Percentiles rank a stretch among this genome's conserved stretches.
These are phyloP conservation scores for Emericellopsis terricola DNA, from an alignment of 495 filamentous ascomycete species.

Conservation along the genomic window DNA sequence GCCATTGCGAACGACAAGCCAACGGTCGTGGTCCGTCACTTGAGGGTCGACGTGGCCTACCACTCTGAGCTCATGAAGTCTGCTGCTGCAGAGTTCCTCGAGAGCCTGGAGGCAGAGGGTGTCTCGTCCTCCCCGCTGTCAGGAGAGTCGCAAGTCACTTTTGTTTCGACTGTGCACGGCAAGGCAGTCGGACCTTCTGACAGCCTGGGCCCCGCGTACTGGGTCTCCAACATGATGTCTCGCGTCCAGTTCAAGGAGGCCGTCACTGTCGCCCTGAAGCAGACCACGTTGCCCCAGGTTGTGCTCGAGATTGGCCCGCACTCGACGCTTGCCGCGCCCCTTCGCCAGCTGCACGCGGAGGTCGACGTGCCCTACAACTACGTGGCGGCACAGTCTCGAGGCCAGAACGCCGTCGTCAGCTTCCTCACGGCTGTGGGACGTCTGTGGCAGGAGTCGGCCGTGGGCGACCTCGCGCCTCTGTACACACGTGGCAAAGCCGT, in stretches of 20 bases:
- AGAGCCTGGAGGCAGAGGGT: slow-evolving; percentile 7
- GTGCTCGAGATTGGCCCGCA: slow-evolving; percentile 31
- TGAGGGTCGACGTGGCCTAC: slow-evolving; percentile 26
- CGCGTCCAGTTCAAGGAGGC: slow-evolving; percentile 17
- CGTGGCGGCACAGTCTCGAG: background rate
- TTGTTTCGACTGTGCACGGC: slow-evolving; percentile 12
- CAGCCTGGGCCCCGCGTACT: slow-evolving; percentile 10
- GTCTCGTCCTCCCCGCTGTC: background rate
- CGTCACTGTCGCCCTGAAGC: slow-evolving; percentile 10
- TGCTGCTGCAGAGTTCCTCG: slow-evolving; percentile 8
- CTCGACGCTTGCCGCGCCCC: slow-evolving; percentile 12
- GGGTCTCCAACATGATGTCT: slow-evolving; percentile 12
- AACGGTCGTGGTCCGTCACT: slow-evolving; percentile 7
- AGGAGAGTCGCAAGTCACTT: slow-evolving; percentile 9
- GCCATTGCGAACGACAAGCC: slow-evolving; percentile 8
- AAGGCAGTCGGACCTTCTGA: slow-evolving; percentile 3
- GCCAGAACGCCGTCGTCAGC: background rate
- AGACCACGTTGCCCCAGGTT: slow-evolving; percentile 4
- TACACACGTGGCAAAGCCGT: slow-evolving; percentile 4
- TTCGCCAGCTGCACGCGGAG: background rate
- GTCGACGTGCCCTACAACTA: background rate
- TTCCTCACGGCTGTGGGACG: slow-evolving; percentile 1
- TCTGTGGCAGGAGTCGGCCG: slow-evolving; percentile 1
- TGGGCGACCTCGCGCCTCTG: background rate
- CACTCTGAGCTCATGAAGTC: slow-evolving; percentile 21